Conservation (phyloP, 2,329 filamentous ascomycete genomes). For the Apiospora phragmitis region DNA sequence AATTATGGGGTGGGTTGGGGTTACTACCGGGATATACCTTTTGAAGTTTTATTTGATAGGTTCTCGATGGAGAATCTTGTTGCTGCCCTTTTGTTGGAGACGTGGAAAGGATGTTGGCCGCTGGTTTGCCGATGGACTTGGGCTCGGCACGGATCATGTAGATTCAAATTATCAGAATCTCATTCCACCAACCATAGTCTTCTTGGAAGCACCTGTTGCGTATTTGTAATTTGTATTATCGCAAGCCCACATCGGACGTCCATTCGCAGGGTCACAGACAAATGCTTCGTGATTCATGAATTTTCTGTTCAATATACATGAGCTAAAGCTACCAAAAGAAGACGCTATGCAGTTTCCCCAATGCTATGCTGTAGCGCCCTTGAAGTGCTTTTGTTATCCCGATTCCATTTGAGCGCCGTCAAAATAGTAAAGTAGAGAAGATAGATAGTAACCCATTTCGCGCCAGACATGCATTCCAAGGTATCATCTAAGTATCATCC, state of each 20-base stretch:
- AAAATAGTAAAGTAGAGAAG: not conserved
- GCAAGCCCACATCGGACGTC: not conserved
- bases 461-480: not conserved
- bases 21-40: not conserved
- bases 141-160: not conserved
- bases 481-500: constrained; percentile 1
- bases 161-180: not conserved
- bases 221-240: too few species aligned
- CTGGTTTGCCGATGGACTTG: not conserved
- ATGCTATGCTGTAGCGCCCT: constrained; percentile 1
- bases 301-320: not conserved
- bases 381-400: not conserved
- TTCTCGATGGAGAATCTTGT: too few species aligned
- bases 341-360: not conserved
- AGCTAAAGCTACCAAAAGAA: not conserved
- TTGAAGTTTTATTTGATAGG: not conserved
- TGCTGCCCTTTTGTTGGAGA: not conserved
- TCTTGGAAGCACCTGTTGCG: not conserved
- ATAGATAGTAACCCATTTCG: not conserved
- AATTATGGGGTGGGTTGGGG: not conserved
- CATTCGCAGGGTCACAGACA: not conserved
- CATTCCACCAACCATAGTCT: not conserved
- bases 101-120: not conserved
- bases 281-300: not conserved
- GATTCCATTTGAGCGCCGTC: not conserved